Evolutionary conservation across 1,139 yeast genomes (phyloP).

Genomic region (Taphrina deformans): DNA sequence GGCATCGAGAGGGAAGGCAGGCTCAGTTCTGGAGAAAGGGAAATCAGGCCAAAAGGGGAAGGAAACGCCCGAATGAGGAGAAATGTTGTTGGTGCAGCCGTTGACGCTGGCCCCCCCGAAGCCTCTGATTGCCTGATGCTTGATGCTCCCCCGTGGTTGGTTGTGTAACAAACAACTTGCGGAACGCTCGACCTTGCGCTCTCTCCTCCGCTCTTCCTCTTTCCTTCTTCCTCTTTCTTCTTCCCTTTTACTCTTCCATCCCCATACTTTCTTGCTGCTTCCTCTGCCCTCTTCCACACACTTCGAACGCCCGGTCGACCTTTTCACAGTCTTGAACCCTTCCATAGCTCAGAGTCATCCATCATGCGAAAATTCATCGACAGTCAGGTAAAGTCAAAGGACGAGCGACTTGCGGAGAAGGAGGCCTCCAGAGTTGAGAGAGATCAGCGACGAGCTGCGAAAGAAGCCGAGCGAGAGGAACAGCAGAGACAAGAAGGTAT

Average conservation of each 20-base stretch:
- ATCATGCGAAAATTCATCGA: constrained; percentile 20
- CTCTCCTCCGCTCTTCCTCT: no score
- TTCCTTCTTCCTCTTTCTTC: no score
- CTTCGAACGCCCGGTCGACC: no score
- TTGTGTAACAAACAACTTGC: no score
- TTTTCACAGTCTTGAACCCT: no score
- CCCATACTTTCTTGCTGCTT: background rate
- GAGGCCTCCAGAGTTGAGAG: constrained; percentile 5
- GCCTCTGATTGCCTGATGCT: no score
- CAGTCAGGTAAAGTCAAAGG: constrained; percentile 23
- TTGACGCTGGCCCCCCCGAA: no score
- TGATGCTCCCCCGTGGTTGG: no score
- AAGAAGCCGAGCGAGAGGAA: background rate
- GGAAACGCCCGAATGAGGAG: background rate
- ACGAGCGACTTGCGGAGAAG: constrained; percentile 18
- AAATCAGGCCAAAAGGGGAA: background rate
- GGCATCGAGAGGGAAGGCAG: no score
- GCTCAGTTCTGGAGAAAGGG: background rate
- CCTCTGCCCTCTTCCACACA: background rate
- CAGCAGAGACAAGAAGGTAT: constrained; percentile 1
- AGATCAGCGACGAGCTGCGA: background rate
- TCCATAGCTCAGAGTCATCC: background rate
- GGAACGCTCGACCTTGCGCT: no score
- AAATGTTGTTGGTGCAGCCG: background rate
- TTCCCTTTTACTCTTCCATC: no score